Base-by-base conservation (phyloP, 768 basidiomycete genomes). In the Pisolithus albus region DNA sequence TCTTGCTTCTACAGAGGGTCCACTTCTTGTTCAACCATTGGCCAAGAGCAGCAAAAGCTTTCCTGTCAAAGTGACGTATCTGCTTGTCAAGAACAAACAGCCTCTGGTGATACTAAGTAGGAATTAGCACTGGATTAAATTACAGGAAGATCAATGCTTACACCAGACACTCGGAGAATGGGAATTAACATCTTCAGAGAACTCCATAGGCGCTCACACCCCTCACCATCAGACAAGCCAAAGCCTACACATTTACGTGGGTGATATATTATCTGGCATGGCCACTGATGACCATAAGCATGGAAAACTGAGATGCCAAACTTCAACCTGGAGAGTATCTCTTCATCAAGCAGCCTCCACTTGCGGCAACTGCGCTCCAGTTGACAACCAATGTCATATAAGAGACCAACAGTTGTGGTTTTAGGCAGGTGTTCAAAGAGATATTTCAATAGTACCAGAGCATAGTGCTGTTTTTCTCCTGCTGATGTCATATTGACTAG, bases 181-280 rank as follows among this genome's bases (percentile, higher is more conserved):
- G 59, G 50, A 18, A 68, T 62, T 0, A 67, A 53, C 19, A 52
- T 52, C 7, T 59, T 47, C 1, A 66, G 41, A 0, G 58, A 53
- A 5, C 65, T 44, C 43, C 65, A 73, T 71, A 75, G 0, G 62
- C 63, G 43, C 46, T 75, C 70, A 1, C 64, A 56, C 1, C 68
- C 69, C 51, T 74, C 71, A 9, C 67, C 65, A 52, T 74, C 69
- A 0, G 65, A 61, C 4, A 72, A 44, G 0, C 72, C 70, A 36
- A 69, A 49, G 10, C 69, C 68, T 8, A 40, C 10, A 7, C 53
- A 30, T 23, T 70, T 47, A 9, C 66, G 57, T 1, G 66, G 71
- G 39, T 70, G 70, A 46, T 70, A 72, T 0, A 63, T 34, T 1
- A 75, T 49, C 40, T 70, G 69, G 46, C 69, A 70, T 5, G 61